Evolutionary conservation across 139 green algal species (phyloP), one percentile per base, ranked within the genome.

Genomic region (Tetraselmis chui): DNA sequence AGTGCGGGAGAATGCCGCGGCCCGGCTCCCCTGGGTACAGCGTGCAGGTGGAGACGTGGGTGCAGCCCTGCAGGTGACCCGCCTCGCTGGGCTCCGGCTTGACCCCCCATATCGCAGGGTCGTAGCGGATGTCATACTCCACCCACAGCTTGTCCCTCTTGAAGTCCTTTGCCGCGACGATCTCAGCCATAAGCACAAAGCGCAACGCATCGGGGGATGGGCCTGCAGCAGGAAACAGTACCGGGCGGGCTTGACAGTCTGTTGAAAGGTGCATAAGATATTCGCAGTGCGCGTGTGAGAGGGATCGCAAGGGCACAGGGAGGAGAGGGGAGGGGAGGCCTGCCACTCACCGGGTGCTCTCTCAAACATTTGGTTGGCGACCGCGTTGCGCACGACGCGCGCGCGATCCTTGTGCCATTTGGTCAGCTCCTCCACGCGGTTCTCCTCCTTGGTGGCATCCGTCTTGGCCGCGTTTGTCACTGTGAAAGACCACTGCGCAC

Each of bases 401-500:
- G 59, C 2, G 76, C 80, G 78, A 31, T 77, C 74, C 5, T 77
- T 77, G 26, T 77, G 74, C 74, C 25, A 77, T 2, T 77, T 31
- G 2, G 77, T 75, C 75, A 85, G 81, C 78, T 83, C 85, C 29
- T 83, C 83, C 0, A 82, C 81, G 11, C 84, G 85, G 28, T 75
- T 32, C 80, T 89, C 86, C 75, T 90, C 31, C 28, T 58, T 79
- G 24, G 86, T 85, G 0, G 83, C 77, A 22, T 82, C 83, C 2
- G 81, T 79, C 32, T 82, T 58, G 28, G 79, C 84, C 11, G 83
- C 89, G 78, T 87, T 82, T 84, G 91, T 86, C 32, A 93, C 80
- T 0, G 30, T 87, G 85, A 90, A 93, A 82, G 91, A 87, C 31
- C 88, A 92, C 28, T 91, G 89, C 76, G 84, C 79, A 45, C 89